A percentile compares a stretch with the other conserved stretches of the same genome.
Evolutionary conservation across 2,329 filamentous ascomycete genomes (phyloP).

Genomic region (Exophiala phaeomuriformis): DNA sequence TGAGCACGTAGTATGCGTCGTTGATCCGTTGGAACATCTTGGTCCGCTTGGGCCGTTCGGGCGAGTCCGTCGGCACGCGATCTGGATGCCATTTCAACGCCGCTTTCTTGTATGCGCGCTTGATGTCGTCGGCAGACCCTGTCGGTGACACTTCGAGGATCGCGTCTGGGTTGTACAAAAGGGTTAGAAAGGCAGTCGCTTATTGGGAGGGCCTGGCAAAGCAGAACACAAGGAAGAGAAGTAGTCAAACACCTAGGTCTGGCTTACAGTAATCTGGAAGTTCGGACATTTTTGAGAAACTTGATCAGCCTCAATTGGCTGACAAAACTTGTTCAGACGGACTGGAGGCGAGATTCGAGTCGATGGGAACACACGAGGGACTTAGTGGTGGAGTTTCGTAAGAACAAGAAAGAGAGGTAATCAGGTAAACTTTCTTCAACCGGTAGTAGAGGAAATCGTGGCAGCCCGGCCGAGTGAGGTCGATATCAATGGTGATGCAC

Average conservation of each 20-base stretch:
- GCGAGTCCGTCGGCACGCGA: slow-evolving; percentile 73
- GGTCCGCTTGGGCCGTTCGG: slow-evolving; percentile 73
- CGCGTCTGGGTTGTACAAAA: slow-evolving; percentile 10
- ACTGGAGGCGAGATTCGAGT: background rate
- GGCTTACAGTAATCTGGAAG: slow-evolving; percentile 26
- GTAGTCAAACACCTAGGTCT: too few species aligned
- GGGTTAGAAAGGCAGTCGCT: background rate
- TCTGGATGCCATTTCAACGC: slow-evolving; percentile 92
- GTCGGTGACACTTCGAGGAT: slow-evolving; percentile 65
- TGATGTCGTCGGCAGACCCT: slow-evolving; percentile 74
- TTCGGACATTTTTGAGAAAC: slow-evolving; percentile 16
- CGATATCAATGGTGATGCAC: too few species aligned
- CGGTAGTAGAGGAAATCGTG: too few species aligned
- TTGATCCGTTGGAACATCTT: slow-evolving; percentile 87
- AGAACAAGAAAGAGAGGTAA: too few species aligned
- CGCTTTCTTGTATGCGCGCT: slow-evolving; percentile 89
- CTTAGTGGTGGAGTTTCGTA: too few species aligned
- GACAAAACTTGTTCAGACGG: background rate
- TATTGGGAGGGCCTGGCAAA: background rate
- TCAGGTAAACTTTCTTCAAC: too few species aligned
- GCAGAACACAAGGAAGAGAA: too few species aligned
- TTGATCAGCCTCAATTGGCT: background rate
- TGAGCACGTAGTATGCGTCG: slow-evolving; percentile 88
- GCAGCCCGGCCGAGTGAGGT: too few species aligned
- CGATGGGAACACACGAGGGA: too few species aligned